phyloP scores from a whole-genome alignment of 2,329 filamentous ascomycete species.

The Cadophora sp. region DNA sequence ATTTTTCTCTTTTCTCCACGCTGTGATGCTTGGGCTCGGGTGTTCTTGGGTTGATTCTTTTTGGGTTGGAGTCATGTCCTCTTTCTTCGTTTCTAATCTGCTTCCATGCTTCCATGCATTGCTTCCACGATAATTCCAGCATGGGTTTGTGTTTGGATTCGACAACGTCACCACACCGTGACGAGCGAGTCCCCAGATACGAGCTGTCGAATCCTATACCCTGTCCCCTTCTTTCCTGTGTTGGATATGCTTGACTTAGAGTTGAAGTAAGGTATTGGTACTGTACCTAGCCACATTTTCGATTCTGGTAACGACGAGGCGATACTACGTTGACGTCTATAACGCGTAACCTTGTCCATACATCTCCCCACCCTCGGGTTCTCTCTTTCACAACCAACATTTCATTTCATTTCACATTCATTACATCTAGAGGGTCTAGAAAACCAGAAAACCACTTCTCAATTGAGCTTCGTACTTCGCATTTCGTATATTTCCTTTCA shows the following conservation, averaged over 20 bases:
- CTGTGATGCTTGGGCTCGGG: constrained; percentile 3
- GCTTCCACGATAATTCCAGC: no score
- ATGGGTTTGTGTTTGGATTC: no score
- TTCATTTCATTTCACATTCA: background rate
- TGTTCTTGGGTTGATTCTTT: background rate
- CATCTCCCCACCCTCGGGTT: no score
- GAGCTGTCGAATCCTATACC: constrained; percentile 8
- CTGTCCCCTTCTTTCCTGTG: background rate
- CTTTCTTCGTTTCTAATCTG: background rate
- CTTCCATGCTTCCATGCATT: background rate
- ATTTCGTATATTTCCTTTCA: background rate
- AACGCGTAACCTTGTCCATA: background rate
- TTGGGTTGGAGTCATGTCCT: background rate
- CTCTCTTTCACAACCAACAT: background rate
- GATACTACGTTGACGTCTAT: background rate
- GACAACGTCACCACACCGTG: no score
- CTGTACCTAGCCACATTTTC: background rate
- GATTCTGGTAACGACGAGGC: background rate
- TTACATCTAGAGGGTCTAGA: background rate
- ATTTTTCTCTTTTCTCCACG: no score
- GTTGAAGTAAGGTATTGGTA: background rate
- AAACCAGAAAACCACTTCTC: no score
- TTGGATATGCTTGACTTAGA: no score
- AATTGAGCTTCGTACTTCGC: background rate
- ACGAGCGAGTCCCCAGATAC: constrained; percentile 3